These are phyloP conservation scores for Guadua angustifolia DNA, from an alignment of 176 grass and related monocot genomes.

Conservation along the genomic window DNA sequence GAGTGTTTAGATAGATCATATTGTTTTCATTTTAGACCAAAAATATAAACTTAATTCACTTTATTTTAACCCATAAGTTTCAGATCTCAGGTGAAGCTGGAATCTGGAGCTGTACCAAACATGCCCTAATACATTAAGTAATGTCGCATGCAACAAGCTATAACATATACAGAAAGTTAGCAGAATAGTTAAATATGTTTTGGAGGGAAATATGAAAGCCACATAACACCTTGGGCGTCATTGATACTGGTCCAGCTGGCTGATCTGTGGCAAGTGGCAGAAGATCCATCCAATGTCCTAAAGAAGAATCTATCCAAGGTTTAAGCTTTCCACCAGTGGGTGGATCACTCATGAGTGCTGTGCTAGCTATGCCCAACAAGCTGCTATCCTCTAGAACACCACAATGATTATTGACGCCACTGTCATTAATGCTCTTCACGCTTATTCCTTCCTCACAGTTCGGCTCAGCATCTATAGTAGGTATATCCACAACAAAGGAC, in stretches of 20 bases:
- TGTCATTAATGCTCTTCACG: constrained; percentile 87
- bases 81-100: no score
- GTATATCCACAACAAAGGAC: constrained; percentile 73
- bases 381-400: constrained; percentile 44
- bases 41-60: no score
- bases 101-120: no score
- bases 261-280: constrained; percentile 45
- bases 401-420: constrained; percentile 38
- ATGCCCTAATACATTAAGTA: background rate
- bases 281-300: constrained; percentile 39
- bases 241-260: constrained; percentile 33
- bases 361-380: constrained; percentile 53
- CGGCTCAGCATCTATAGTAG: constrained; percentile 54
- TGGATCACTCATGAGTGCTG: constrained; percentile 47
- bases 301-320: constrained; percentile 54
- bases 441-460: constrained; percentile 70
- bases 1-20: no score
- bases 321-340: constrained; percentile 35
- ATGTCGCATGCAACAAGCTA: constrained; percentile 8
- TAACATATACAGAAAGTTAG: constrained; percentile 15
- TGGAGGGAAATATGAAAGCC: constrained; percentile 3
- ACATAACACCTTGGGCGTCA: constrained; percentile 48
- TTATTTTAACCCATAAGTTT: no score
- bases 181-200: constrained; percentile 16
- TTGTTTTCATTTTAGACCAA: no score